A percentile compares a stretch with the other conserved stretches of the same genome.
These are phyloP conservation scores for Globisporangium radiosum DNA, from an alignment of 352 stramenopile genomes.

Conservation along the genomic window DNA sequence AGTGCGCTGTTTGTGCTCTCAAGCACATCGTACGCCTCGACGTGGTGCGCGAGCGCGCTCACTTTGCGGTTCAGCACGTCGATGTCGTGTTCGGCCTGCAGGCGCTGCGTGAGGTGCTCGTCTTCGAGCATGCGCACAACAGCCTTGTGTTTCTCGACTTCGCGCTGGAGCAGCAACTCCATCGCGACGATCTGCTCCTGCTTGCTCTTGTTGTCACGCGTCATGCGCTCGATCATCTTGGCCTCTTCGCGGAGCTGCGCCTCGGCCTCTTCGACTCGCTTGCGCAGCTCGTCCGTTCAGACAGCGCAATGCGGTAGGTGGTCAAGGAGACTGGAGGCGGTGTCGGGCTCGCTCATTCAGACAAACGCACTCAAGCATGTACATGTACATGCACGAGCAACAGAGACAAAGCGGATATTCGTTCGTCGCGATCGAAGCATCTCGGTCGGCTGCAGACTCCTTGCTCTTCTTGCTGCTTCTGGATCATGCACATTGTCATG, in stretches of 20 bases:
- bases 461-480: constrained; percentile 14
- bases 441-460: constrained; percentile 16
- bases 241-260: constrained; percentile 68
- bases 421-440: constrained; percentile 58
- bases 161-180: constrained; percentile 51
- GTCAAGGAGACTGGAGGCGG: constrained; percentile 19
- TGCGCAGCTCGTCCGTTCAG: constrained; percentile 55
- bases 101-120: constrained; percentile 46
- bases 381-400: neutral
- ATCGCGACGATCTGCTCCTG: constrained; percentile 67
- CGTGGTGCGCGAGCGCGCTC: constrained; percentile 55
- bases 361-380: neutral
- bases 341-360: neutral
- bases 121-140: constrained; percentile 51
- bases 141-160: constrained; percentile 57
- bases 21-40: constrained; percentile 64
- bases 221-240: constrained; percentile 81
- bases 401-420: constrained; percentile 48
- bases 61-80: constrained; percentile 49
- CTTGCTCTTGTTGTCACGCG: constrained; percentile 63
- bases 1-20: constrained; percentile 51
- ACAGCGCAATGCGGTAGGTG: neutral
- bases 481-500: too few relatives aligned
- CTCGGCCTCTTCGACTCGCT: constrained; percentile 64
- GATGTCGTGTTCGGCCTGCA: constrained; percentile 53